Base-by-base conservation (phyloP, 148 eudicot species). In the Linanthus parryae region DNA sequence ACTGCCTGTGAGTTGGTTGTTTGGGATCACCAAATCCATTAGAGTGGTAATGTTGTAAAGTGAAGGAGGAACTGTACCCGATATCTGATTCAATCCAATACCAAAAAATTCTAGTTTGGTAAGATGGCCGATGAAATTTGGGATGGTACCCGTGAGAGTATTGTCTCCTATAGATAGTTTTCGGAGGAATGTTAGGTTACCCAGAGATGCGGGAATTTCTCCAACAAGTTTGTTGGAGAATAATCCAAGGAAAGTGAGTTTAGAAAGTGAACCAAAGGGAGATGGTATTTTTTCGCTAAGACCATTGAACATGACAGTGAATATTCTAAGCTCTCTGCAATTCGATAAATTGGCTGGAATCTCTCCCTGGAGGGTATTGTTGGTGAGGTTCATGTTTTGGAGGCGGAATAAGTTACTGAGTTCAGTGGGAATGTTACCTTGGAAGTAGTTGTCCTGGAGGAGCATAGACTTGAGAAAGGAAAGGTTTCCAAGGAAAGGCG, bases 341-440 rank as follows among this genome's bases (percentile, higher is more conserved):
- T 52, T 31, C 21, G 56, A 52, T 18, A 52, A 19, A 34, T 52
- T 52, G 8, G 7, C 4, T 34, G 29, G 43, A 36, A 52, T 34
- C 31, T 52, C 30, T 4, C 56, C 56, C 36, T 35, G 56, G 2
- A 52, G 16, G 19, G 43, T 58, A 48, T 64, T 69, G 19, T 34
- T 62, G 6, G 20, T 18, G 6, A 33, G 1, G n/a, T 52, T 20
- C 1, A 50, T 15, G 19, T 19, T 24, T 5, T 14, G 56, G 0
- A 52, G 56, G 8, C 43, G 5, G 1, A 8, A 7, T 15, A 52
- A 52, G 8, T 0, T 19, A 10, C 8, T 4, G 4, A 54, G 10
- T 27, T 54, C 46, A 4, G 14, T 2, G n/a, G 58, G 58, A 2
- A 54, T 38, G 2, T 45, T 15, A 1, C 74, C 74, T 2, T 44